Conservation (phyloP, 148 eudicot species). For the Camellia japonica region DNA sequence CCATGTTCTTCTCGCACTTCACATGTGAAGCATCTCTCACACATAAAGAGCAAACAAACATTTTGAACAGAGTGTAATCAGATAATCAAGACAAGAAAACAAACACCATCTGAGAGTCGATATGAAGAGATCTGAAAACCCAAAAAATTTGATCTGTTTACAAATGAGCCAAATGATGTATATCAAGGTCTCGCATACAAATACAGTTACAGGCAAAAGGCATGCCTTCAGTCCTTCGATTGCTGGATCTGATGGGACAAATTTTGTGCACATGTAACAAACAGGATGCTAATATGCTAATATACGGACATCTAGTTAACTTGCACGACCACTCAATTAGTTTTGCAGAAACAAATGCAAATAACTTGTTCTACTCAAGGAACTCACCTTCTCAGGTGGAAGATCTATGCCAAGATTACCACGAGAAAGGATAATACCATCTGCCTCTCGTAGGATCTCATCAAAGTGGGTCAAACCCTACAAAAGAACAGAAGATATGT, state of each 20-base stretch:
- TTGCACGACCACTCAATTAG: background rate
- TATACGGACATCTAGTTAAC: background rate
- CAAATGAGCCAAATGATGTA: background rate
- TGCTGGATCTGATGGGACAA: background rate
- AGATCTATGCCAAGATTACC: conserved; percentile 99
- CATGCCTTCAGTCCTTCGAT: background rate
- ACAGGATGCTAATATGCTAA: background rate
- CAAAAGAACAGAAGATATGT: background rate
- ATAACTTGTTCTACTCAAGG: background rate
- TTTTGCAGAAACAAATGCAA: background rate
- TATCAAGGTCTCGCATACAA: background rate
- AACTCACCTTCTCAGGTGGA: conserved; percentile 88
- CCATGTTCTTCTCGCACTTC: background rate
- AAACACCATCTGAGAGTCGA: background rate
- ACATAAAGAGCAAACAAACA: background rate
- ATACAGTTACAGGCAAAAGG: background rate
- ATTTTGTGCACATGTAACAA: background rate
- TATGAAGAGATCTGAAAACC: background rate
- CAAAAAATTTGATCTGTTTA: background rate
- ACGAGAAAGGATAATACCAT: conserved; percentile 96
- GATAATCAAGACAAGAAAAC: background rate
- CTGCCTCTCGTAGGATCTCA: conserved; percentile 92
- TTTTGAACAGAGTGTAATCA: background rate
- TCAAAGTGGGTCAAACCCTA: conserved; percentile 94
- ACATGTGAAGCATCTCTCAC: background rate